These are phyloP conservation scores for Camellia japonica DNA, from an alignment of 148 eudicot genomes.

Conservation along the genomic window DNA sequence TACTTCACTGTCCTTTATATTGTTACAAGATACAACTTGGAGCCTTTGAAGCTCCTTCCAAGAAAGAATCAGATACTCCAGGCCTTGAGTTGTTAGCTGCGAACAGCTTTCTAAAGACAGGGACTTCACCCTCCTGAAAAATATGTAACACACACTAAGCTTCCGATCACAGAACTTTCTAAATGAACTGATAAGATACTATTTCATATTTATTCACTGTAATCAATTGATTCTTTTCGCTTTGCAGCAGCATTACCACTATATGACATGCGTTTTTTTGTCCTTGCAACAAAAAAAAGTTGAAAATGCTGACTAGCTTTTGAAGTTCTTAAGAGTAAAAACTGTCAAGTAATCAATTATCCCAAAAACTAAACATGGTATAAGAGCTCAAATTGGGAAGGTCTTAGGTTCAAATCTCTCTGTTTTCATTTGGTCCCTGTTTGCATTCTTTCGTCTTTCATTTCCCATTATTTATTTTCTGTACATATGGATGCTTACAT, in stretches of 20 bases:
- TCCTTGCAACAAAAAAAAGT: background rate
- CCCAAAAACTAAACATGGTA: too few species aligned
- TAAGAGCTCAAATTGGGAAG: too few species aligned
- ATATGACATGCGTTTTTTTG: background rate
- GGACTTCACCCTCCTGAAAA: conserved; percentile 63
- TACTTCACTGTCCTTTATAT: conserved; percentile 60
- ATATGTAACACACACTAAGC: background rate
- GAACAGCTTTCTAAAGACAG: conserved; percentile 81
- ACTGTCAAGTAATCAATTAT: too few species aligned
- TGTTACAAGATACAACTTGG: conserved; percentile 69
- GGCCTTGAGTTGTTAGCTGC: conserved; percentile 56
- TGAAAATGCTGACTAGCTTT: background rate
- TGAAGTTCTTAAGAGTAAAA: background rate
- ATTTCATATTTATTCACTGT: background rate
- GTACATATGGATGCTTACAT: too few species aligned
- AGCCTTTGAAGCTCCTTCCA: conserved; percentile 80
- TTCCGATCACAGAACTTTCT: background rate
- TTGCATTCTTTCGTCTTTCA: too few species aligned
- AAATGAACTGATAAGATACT: background rate
- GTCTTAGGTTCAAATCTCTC: too few species aligned
- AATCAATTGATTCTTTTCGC: background rate
- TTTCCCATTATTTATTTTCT: too few species aligned
- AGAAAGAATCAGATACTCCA: conserved; percentile 56
- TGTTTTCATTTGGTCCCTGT: too few species aligned
- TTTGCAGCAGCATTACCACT: background rate